Base-by-base conservation (phyloP, 176 grass and related monocot genomes). In the Phoenix roebelenii region DNA sequence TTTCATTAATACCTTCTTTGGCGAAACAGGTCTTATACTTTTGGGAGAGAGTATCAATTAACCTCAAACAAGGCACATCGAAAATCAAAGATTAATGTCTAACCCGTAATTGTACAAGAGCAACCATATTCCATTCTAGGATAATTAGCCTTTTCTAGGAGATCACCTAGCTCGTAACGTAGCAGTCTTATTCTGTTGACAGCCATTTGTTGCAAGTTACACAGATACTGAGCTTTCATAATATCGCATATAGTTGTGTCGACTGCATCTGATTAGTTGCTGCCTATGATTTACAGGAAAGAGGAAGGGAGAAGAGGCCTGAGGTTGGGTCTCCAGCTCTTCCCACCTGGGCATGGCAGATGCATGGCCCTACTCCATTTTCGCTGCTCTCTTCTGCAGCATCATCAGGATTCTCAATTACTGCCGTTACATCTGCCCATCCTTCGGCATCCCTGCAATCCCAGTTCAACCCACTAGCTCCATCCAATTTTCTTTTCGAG, bases 361-460 rank as follows among this genome's bases (percentile, higher is more conserved):
- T 52, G 26, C 67, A 71, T 49, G 49, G 59, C 57, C 60, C 52
- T 64, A 66, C 35, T 44, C 35, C 35, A 48, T 66, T 82, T n/a
- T 73, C 71, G 35, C 35, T 44, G 55, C 72, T 74, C 19, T 80
- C 88, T 24, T 23, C 81, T 71, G 93, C 93, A 88, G 93, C 84
- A 59, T 59, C 57, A 59, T 59, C 57, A 29, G 84, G 93, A 97
- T 97, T 97, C 87, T 88, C 91, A 59, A 59, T 4, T 7, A 28
- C 25, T 4, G 7, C 25, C 3, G 57, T 30, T 15, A 59, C 28
- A 7, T 16, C 57, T 59, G 57, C 57, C 5, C 15, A 28, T 59
- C 24, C 57, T 59, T 59, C 57, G 5, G 24, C 57, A 59, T 30
- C 5, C 15, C 15, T 26, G 7, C 57, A 59, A 18, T 7, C 28